Percentiles rank a stretch among this genome's conserved stretches.
Evolutionary conservation across 495 filamentous ascomycete species (phyloP).

Genomic region (Apodospora peruviana): DNA sequence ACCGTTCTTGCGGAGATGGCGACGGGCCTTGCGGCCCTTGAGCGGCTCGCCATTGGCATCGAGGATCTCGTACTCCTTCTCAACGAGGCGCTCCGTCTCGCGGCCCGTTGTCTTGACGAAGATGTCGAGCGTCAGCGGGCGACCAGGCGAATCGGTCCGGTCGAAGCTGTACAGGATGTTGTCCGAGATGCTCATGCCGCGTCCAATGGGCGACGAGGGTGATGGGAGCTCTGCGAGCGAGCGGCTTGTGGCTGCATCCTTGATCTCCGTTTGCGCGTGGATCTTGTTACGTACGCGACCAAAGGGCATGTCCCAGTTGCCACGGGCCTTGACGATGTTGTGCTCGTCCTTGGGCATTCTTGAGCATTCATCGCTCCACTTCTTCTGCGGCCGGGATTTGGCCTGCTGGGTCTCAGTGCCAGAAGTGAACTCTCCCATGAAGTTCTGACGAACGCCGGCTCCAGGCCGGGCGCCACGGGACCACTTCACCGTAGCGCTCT

Average conservation of each 20-base stretch:
- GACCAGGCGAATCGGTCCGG: slow-evolving; percentile 30
- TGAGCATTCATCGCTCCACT: slow-evolving; percentile 8
- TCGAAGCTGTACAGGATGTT: slow-evolving; percentile 42
- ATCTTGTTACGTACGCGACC: slow-evolving; percentile 21
- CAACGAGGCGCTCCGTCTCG: slow-evolving; percentile 41
- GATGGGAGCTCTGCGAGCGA: slow-evolving; percentile 19
- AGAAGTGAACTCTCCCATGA: slow-evolving; percentile 4
- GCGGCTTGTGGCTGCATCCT: slow-evolving; percentile 16
- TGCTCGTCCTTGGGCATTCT: slow-evolving; percentile 12
- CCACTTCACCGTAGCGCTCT: slow-evolving; percentile 39
- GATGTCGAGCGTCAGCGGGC: slow-evolving; percentile 34
- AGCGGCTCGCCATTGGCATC: slow-evolving; percentile 39
- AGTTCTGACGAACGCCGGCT: slow-evolving; percentile 16
- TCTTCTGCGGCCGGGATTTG: slow-evolving; percentile 24
- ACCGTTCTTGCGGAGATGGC: slow-evolving; percentile 26
- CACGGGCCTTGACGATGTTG: slow-evolving; percentile 33
- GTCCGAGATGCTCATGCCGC: slow-evolving; percentile 25
- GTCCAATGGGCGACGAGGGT: slow-evolving; percentile 12
- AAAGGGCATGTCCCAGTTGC: slow-evolving; percentile 9
- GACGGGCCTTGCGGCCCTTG: slow-evolving; percentile 37
- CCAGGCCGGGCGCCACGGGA: slow-evolving; percentile 24
- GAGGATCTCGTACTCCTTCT: slow-evolving; percentile 44
- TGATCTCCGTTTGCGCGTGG: slow-evolving; percentile 25
- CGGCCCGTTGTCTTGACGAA: slow-evolving; percentile 37
- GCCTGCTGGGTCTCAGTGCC: slow-evolving; percentile 21